Base-by-base conservation (phyloP, 805 yeast species). In the Yarrowia alimentaria region DNA sequence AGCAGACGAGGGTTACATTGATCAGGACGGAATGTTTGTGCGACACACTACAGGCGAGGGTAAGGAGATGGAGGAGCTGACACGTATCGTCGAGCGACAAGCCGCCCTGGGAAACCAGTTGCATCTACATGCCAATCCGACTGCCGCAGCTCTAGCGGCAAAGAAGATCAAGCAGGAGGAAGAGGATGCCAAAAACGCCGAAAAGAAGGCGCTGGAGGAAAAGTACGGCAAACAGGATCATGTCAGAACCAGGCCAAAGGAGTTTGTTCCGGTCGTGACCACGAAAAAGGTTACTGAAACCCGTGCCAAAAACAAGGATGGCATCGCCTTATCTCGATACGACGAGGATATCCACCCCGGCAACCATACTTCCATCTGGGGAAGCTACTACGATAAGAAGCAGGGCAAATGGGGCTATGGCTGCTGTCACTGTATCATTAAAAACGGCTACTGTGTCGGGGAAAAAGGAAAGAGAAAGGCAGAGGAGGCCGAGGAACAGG, bases 41-140 rank as follows among this genome's bases (percentile, higher is more conserved):
- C 70, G 80, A 25, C 74, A 75, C 56, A 60, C 72, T 37, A 72
- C 74, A 2, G 83, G 81, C 5, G 85, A 81, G 55, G 85, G 83
- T 8, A 63, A 67, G 14, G 77, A 77, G 52, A 71, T 78, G 57
- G 75, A 73, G 50, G 66, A 68, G 45, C 58, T 76, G 61, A 77
- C 74, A 57, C 62, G 64, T 56, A 73, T 76, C 56, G 81, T 81
- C 0, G 75, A 80, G 71, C 73, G 69, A 10, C 64, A 62, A 4
- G 62, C 70, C 6, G 68, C 63, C 19, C 56, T 60, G 21, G 67
- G 69, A 3, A 28, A 54, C 17, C 65, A 63, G 29, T 50, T 67
- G 8, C 63, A 62, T 37, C 52, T 62, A 13, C 71, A 73, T 28
- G 72, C 71, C 1, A 70, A 75, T 17, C 82, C 82, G 10, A 77